Conservation (phyloP, 169 alveolate species). For the Cryptosporidium sp. region DNA sequence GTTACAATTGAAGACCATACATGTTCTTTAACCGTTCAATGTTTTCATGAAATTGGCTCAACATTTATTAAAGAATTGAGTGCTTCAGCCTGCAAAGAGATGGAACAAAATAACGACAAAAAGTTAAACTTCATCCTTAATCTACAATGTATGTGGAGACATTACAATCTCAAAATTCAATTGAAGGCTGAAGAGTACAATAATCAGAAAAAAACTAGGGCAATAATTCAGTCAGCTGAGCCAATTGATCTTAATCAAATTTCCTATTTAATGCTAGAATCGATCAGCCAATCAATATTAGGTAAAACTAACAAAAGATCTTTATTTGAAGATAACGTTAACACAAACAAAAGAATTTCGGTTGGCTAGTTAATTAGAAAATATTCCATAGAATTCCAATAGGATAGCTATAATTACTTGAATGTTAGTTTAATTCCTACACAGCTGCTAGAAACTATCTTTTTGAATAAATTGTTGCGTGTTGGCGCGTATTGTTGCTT, state of each 20-base stretch:
- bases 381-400: neutral
- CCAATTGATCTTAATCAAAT: slow-evolving; percentile 29
- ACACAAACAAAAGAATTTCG: neutral
- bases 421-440: neutral
- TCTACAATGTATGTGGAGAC: slow-evolving; percentile 33
- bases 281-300: slow-evolving; percentile 3
- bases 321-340: neutral
- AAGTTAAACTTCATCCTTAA: slow-evolving; percentile 40
- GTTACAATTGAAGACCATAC: slow-evolving; percentile 69
- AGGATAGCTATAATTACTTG: neutral
- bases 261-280: slow-evolving; percentile 20
- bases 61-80: slow-evolving; percentile 31
- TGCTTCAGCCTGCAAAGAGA: slow-evolving; percentile 54
- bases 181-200: slow-evolving; percentile 65
- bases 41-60: slow-evolving; percentile 63
- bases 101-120: slow-evolving; percentile 29
- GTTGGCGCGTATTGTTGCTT: neutral
- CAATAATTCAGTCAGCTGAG: slow-evolving; percentile 72
- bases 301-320: slow-evolving; percentile 9
- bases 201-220: slow-evolving; percentile 58
- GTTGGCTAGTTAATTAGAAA: slow-evolving; percentile 3
- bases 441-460: neutral
- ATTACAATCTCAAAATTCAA: slow-evolving; percentile 40
- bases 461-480: neutral
- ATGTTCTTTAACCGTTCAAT: slow-evolving; percentile 52